Conservation (phyloP, 2,329 filamentous ascomycete species). For the Cercospora sp. region DNA sequence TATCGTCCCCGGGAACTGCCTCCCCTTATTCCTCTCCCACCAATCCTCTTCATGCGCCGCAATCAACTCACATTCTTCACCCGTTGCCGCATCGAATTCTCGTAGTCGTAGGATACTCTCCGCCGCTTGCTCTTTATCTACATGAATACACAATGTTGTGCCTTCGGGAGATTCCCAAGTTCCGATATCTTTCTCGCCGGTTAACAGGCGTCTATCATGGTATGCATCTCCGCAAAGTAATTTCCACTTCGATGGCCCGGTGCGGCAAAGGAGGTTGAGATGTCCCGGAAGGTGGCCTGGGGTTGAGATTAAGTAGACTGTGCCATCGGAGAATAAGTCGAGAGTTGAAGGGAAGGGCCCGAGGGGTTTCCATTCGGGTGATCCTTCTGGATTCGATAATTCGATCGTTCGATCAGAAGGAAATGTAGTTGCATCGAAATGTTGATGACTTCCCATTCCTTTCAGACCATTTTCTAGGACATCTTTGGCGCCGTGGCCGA, state of each 20-base stretch:
- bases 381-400: conserved; percentile 38
- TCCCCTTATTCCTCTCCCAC: conserved; percentile 39
- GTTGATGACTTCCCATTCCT: conserved; percentile 40
- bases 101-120: conserved; percentile 46
- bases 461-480: conserved; percentile 41
- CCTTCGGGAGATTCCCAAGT: conserved; percentile 51
- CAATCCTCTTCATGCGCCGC: conserved; percentile 54
- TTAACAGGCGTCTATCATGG: conserved; percentile 54
- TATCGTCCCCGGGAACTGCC: conserved; percentile 35
- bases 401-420: conserved; percentile 47
- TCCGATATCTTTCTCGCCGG: conserved; percentile 54
- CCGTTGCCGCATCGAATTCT: conserved; percentile 35
- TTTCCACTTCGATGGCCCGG: conserved; percentile 44
- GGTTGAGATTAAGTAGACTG: conserved; percentile 50
- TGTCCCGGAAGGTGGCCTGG: conserved; percentile 56
- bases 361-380: conserved; percentile 45
- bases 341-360: conserved; percentile 48
- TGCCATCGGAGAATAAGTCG: conserved; percentile 52
- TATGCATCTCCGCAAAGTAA: conserved; percentile 57
- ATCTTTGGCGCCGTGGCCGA: conserved; percentile 51
- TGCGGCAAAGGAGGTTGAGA: conserved; percentile 51
- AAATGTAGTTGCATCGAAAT: conserved; percentile 48
- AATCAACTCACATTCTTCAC: conserved; percentile 51
- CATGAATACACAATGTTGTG: conserved; percentile 52
- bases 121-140: conserved; percentile 49